These are phyloP conservation scores for Posidonia australis DNA, from an alignment of 106 monocot species.

Conservation along the genomic window DNA sequence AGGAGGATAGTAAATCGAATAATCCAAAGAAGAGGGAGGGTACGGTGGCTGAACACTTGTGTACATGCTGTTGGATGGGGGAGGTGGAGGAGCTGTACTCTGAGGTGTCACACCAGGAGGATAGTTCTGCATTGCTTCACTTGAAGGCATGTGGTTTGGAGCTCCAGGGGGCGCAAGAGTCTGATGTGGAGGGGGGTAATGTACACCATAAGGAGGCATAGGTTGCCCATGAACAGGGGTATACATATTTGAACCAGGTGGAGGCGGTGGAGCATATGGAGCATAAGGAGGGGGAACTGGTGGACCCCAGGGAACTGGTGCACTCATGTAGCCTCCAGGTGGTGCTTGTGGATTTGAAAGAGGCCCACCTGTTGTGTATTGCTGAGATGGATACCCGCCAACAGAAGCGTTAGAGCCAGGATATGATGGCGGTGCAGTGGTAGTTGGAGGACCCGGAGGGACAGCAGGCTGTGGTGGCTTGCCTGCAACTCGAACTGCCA, in stretches of 20 bases:
- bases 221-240: constrained; percentile 17
- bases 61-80: constrained; percentile 23
- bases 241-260: constrained; percentile 30
- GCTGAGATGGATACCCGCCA: constrained; percentile 64
- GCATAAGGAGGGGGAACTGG: constrained; percentile 44
- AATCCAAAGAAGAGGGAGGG: constrained; percentile 25
- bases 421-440: constrained; percentile 32
- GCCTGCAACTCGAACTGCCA: constrained; percentile 87
- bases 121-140: constrained; percentile 30
- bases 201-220: constrained; percentile 23
- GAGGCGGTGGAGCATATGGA: constrained; percentile 38
- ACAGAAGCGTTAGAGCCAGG: constrained; percentile 20
- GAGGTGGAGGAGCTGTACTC: constrained; percentile 7
- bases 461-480: constrained; percentile 71
- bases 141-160: constrained; percentile 24
- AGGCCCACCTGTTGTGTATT: constrained; percentile 31
- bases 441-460: constrained; percentile 55
- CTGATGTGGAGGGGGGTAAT: constrained; percentile 22
- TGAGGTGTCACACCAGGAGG: constrained; percentile 32
- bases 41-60: constrained; percentile 26
- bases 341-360: constrained; percentile 30
- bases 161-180: constrained; percentile 26
- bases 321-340: constrained; percentile 36
- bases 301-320: constrained; percentile 48
- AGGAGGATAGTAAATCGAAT: constrained; percentile 29